Base-by-base conservation (phyloP, 768 basidiomycete genomes). In the Lepiota brunneoincarnata region DNA sequence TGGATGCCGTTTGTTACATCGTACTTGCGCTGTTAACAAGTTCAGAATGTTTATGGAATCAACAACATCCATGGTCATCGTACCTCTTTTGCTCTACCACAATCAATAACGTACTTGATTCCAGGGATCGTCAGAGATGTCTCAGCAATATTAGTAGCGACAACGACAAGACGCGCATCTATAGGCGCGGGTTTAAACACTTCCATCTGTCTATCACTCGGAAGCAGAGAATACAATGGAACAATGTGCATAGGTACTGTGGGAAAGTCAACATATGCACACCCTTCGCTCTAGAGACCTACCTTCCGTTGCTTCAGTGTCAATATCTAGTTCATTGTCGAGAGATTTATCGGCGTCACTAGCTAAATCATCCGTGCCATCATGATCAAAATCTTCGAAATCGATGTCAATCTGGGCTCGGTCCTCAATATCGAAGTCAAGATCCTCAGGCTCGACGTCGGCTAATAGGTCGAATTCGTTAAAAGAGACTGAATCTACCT, bases 21-120 rank as follows among this genome's bases (percentile, higher is more conserved):
- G 67, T 91, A 95, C 56, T 85, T 84, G 47, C 97, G 82, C 91
- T 94, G 63, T 3, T 56, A 34, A 47, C 17, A 4, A 23, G 15
- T n/a, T 18, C 54, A 24, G 20, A 38, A 9, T 55, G 6, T 36
- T 14, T 2, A 23, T 18, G 18, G 23, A 21, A 2, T 21, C 23
- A 40, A 42, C 45, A 37, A 41, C 36, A 26, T 20, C 14, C 26
- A 36, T 24, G 37, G 42, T 4, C 26, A 49, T n/a, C 64, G 36
- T 60, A 91, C 92, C 78, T 98, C 93, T 71, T 99, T 98, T 4
- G 91, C 93, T 59, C 95, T 81, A 4, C 96, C 96, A 62, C 89
- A 89, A 66, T 99, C 96, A 24, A 99, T 84, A n/a, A 99, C 96
- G 69, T 99, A 99, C 14, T 91, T 89, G 62, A 99, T 95, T 5